Base-by-base conservation (phyloP, 495 filamentous ascomycete species). In the Lindgomyces ingoldianus region DNA sequence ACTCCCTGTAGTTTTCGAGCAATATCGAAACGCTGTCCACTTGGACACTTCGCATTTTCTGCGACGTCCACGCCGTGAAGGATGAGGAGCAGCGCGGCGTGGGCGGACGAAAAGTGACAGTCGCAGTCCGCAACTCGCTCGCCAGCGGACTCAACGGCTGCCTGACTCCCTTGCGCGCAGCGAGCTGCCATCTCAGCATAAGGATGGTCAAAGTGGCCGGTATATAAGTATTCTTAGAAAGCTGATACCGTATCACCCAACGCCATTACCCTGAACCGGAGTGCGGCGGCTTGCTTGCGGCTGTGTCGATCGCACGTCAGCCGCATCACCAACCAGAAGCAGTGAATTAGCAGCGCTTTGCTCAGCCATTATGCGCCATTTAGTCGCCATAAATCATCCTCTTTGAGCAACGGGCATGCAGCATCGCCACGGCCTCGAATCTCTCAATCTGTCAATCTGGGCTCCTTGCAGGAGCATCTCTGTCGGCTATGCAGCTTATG, bases 261-360 rank as follows among this genome's bases (percentile, higher is more conserved):
- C 29, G 21, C 42, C 47, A 45, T 53, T 67, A 18, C 39, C 60
- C 60, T 36, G 36, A 65, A 59, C 19, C 30, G 55, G 54, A 36
- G 27, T 58, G 55, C 54, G 54, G 55, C 63, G 58, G 41, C 36
- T 62, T 52, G 58, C 45, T 29, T 69, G 66, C 61, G 66, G 66
- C 66, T 64, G 66, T 69, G 66, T 55, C 46, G 33, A 50, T 53
- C 44, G 47, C 36, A 56, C 56, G 60, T 65, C 66, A 65, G 66
- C 65, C 62, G 46, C 52, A 18, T 16, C 27, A 30, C 36, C 44
- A 29, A 24, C 42, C 51, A 12, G 21, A 66, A 60, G 63, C 63
- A 55, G 48, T 24, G 24, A 60, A 60, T 55, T 60, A 56, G 63
- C 53, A 49, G 11, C 45, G n/a, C 46, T 41, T 22, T 30, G 33